Conservation (phyloP, 1,284 basidiomycete species). For the Laetiporus sulphureus region DNA sequence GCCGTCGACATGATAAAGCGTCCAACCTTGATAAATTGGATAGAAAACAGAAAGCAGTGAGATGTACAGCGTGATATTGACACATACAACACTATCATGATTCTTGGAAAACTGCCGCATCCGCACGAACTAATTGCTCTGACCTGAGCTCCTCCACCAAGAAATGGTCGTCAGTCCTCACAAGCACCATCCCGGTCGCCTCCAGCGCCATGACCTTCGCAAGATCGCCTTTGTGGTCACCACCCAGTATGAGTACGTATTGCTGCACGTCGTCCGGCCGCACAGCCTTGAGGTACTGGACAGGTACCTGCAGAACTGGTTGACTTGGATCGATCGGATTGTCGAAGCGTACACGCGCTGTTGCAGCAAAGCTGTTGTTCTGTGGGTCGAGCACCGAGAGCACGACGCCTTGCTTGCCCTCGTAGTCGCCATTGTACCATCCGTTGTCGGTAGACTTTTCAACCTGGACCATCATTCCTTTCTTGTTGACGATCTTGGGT, state of each 20-base stretch:
- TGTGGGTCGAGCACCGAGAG: constrained; percentile 29
- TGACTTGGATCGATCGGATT: constrained; percentile 17
- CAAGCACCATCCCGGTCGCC: constrained; percentile 6
- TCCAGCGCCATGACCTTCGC: constrained; percentile 17
- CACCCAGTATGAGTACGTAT: constrained; percentile 20
- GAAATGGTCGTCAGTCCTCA: constrained; percentile 7
- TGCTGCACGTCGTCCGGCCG: constrained; percentile 19
- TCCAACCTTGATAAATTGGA: too few species aligned
- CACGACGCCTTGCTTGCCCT: constrained; percentile 41
- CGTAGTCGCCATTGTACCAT: constrained; percentile 52
- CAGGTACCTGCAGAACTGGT: constrained; percentile 21
- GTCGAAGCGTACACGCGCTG: constrained; percentile 24
- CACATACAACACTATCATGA: too few species aligned
- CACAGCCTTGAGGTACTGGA: constrained; percentile 24
- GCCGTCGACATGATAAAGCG: too few species aligned
- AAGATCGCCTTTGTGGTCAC: constrained; percentile 19
- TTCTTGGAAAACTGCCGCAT: too few species aligned
- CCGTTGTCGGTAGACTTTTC: constrained; percentile 32
- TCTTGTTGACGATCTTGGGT: constrained; percentile 29
- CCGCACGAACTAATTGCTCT: constrained; percentile 8
- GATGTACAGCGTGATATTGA: too few species aligned
- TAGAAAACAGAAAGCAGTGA: too few species aligned
- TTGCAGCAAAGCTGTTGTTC: constrained; percentile 24
- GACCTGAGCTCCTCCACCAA: constrained; percentile 7
- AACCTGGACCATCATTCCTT: constrained; percentile 44